Conservation (phyloP, 148 eudicot genomes). For the Vaccinium darrowii region DNA sequence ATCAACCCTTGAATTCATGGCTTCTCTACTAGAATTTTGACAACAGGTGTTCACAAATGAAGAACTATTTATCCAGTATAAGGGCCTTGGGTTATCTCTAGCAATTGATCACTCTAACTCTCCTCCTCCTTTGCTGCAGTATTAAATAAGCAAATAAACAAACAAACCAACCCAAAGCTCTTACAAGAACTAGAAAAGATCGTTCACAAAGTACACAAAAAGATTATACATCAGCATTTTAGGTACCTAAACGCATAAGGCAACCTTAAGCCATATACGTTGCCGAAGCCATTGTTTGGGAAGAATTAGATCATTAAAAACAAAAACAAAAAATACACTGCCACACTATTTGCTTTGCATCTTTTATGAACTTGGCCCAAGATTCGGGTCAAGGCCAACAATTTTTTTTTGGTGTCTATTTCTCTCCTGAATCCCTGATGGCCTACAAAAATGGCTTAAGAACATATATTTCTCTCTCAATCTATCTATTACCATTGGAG, state of each 20-base stretch:
- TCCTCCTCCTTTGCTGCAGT: neutral
- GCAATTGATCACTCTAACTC: neutral
- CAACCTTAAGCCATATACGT: neutral
- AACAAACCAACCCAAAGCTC: neutral
- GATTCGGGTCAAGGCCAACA: neutral
- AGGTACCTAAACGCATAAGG: neutral
- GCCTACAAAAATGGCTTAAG: neutral
- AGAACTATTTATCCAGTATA: neutral
- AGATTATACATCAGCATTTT: neutral
- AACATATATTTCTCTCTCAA: neutral
- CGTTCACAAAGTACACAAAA: neutral
- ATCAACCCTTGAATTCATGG: constrained; percentile 23
- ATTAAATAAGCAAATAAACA: neutral
- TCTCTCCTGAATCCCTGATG: neutral
- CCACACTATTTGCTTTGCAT: too few species aligned
- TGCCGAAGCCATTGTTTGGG: neutral
- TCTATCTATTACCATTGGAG: neutral
- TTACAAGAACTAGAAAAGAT: neutral
- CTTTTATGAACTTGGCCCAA: too few species aligned
- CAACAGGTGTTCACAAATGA: neutral
- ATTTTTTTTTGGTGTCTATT: neutral
- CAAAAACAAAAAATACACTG: neutral
- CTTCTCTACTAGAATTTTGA: constrained; percentile 20
- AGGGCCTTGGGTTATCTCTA: neutral
- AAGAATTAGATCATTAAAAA: neutral